phyloP scores from a whole-genome alignment of 768 basidiomycete genomes.

The Sarcodon sp. region DNA sequence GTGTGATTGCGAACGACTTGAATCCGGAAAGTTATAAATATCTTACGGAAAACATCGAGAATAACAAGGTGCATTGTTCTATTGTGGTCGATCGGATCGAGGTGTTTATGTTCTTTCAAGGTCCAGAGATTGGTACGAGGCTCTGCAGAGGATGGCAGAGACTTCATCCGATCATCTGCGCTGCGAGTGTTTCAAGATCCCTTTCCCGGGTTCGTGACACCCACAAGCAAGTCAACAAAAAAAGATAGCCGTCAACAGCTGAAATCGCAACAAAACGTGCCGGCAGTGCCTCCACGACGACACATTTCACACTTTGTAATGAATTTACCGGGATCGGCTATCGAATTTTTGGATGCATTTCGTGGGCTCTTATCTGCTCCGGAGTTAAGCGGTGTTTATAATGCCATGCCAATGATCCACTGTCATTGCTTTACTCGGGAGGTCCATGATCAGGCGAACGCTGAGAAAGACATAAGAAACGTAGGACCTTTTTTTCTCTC shows the following conservation, averaged over 20 bases:
- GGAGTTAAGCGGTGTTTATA: slow-evolving; percentile 32
- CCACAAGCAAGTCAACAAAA: slow-evolving; percentile 20
- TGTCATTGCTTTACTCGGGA: slow-evolving; percentile 95
- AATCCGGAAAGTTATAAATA: slow-evolving; percentile 84
- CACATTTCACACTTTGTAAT: slow-evolving; percentile 86
- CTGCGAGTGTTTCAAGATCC: slow-evolving; percentile 45
- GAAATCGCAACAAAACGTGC: slow-evolving; percentile 8
- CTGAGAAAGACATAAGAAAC: slow-evolving; percentile 67
- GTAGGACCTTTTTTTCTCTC: slow-evolving; percentile 29
- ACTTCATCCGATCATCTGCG: slow-evolving; percentile 62
- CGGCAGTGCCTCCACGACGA: slow-evolving; percentile 24
- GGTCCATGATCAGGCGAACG: slow-evolving; percentile 41
- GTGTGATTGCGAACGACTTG: slow-evolving; percentile 85
- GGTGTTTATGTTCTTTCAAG: slow-evolving; percentile 22
- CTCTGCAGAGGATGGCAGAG: slow-evolving; percentile 74
- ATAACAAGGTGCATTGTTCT: slow-evolving; percentile 55
- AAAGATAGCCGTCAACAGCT: slow-evolving; percentile 23
- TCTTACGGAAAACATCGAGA: slow-evolving; percentile 52
- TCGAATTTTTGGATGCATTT: slow-evolving; percentile 84
- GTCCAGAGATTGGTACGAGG: slow-evolving; percentile 58
- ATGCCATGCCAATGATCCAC: slow-evolving; percentile 78
- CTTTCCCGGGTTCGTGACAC: slow-evolving; percentile 23
- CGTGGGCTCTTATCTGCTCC: slow-evolving; percentile 47
- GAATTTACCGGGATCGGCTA: slow-evolving; percentile 92
- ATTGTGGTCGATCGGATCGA: too few species aligned